These are phyloP conservation scores for Blastobotrys terrestris DNA, from an alignment of 805 yeast genomes.

Conservation along the genomic window DNA sequence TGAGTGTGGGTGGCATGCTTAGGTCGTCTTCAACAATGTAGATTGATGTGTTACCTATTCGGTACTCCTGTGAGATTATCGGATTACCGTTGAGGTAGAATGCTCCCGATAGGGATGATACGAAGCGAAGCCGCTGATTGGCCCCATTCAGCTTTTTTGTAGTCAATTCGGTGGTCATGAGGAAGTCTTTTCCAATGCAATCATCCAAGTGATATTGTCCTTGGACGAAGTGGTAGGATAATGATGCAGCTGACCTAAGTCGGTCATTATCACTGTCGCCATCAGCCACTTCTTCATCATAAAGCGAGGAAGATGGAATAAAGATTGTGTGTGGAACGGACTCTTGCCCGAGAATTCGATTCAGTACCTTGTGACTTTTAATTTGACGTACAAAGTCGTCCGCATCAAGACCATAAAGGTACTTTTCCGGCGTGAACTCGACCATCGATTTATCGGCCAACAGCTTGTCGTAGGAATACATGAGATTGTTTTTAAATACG, in stretches of 20 bases:
- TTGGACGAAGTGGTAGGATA: conserved; percentile 61
- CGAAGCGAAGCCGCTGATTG: conserved; percentile 56
- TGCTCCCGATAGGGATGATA: conserved; percentile 28
- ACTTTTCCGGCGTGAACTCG: conserved; percentile 48
- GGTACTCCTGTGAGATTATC: conserved; percentile 39
- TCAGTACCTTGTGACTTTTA: conserved; percentile 48
- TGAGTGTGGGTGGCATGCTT: conserved; percentile 56
- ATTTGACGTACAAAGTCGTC: conserved; percentile 65
- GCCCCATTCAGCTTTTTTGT: conserved; percentile 51
- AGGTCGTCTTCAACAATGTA: conserved; percentile 58
- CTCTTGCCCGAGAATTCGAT: conserved; percentile 48
- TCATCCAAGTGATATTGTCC: conserved; percentile 35
- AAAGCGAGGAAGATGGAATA: conserved; percentile 32
- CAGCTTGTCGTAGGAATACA: conserved; percentile 41
- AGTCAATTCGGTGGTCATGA: conserved; percentile 30
- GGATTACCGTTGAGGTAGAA: conserved; percentile 50
- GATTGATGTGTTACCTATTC: conserved; percentile 59
- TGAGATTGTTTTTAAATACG: conserved; percentile 37
- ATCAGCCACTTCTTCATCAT: conserved; percentile 21
- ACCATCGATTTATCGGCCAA: conserved; percentile 26
- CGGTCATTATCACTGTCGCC: conserved; percentile 14
- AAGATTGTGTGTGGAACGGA: conserved; percentile 55
- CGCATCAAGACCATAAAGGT: conserved; percentile 53
- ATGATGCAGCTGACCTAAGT: conserved; percentile 25
- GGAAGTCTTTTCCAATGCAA: conserved; percentile 16